phyloP scores from a whole-genome alignment of 805 yeast species.

The Scheffersomyces spartinae region DNA sequence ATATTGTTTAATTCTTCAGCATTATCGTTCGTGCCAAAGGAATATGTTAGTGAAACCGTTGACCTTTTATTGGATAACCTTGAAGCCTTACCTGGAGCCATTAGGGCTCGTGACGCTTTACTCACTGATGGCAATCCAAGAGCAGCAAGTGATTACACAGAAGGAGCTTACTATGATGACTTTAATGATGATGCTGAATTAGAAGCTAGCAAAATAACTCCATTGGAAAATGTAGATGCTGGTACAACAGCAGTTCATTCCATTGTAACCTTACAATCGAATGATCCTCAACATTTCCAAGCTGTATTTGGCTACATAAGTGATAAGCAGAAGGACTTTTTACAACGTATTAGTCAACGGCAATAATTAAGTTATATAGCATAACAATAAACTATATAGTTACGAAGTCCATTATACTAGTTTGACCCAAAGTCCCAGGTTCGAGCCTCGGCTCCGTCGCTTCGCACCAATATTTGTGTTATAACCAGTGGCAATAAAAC shows the following conservation, averaged over 20 bases:
- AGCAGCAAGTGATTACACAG: constrained; percentile 17
- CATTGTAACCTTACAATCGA: constrained; percentile 18
- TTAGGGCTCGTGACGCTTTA: constrained; percentile 26
- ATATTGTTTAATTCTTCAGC: no score
- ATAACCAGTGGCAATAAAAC: no score
- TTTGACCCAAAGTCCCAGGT: no score
- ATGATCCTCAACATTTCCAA: constrained; percentile 21
- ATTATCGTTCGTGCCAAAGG: constrained; percentile 26
- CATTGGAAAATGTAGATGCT: constrained; percentile 28
- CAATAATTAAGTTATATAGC: no score
- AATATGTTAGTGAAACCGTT: constrained; percentile 26
- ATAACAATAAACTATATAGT: no score
- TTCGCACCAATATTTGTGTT: no score
- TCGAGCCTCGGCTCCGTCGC: no score
- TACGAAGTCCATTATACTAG: no score
- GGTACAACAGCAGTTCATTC: constrained; percentile 23
- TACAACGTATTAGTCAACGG: no score
- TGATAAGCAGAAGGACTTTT: no score
- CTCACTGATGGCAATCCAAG: constrained; percentile 16
- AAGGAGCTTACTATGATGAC: constrained; percentile 11
- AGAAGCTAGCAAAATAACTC: constrained; percentile 34
- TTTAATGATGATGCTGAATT: constrained; percentile 33
- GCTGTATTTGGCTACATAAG: constrained; percentile 24
- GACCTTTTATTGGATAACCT: constrained; percentile 27
- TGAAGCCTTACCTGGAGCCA: constrained; percentile 29